A percentile compares a stretch with the other conserved stretches of the same genome.
phyloP scores from a whole-genome alignment of 257 asterid genomes.

The Oldenlandia corymbosa region DNA sequence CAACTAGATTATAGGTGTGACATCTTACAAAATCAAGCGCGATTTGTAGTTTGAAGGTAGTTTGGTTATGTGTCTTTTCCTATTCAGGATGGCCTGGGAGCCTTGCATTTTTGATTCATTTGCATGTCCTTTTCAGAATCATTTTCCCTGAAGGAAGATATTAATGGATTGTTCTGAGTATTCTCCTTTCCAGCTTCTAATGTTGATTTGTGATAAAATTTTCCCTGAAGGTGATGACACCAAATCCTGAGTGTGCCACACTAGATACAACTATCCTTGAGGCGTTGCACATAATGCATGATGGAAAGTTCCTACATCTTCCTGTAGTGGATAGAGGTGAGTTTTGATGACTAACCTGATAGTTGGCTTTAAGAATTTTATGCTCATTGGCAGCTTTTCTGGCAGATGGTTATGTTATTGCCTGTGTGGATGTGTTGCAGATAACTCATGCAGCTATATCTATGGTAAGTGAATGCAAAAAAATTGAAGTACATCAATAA shows the following conservation, averaged over 20 bases:
- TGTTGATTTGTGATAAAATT: constrained; percentile 12
- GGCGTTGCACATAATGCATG: constrained; percentile 92
- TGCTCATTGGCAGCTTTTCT: constrained; percentile 20
- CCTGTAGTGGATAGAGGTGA: constrained; percentile 85
- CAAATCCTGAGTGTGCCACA: constrained; percentile 79
- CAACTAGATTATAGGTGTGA: too few species aligned
- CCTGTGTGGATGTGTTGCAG: constrained; percentile 88
- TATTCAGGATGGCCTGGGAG: not conserved
- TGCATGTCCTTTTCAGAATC: too few species aligned
- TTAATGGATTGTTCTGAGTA: too few species aligned
- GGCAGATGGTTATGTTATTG: constrained; percentile 69
- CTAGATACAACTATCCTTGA: constrained; percentile 80
- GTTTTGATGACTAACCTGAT: constrained; percentile 12
- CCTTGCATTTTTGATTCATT: not conserved
- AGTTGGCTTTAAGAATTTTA: not conserved
- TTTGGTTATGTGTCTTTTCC: not conserved
- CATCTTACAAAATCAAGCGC: too few species aligned
- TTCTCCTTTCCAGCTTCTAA: too few species aligned
- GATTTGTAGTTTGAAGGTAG: not conserved
- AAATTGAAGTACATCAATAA: too few species aligned
- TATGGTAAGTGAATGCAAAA: constrained; percentile 75
- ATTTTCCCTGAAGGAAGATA: too few species aligned
- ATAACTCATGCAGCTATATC: constrained; percentile 88
- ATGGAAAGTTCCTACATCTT: constrained; percentile 79
- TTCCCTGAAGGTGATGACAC: constrained; percentile 75